These are phyloP conservation scores for Cryphonectria parasitica DNA, from an alignment of 2,329 filamentous ascomycete species.

Conservation along the genomic window DNA sequence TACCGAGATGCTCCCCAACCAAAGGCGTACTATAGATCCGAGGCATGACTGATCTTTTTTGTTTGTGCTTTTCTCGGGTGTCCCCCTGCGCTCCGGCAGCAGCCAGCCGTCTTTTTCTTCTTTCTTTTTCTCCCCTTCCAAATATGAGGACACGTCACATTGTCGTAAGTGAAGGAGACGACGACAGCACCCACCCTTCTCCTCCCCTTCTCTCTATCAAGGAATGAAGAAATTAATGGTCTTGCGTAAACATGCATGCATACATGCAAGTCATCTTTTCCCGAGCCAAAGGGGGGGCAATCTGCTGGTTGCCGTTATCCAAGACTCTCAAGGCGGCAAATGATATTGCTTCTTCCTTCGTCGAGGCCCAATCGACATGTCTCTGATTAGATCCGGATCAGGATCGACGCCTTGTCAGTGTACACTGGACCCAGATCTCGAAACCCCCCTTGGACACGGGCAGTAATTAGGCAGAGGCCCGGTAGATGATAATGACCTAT, in stretches of 20 bases:
- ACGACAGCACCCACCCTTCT: constrained; percentile 2
- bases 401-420: not conserved
- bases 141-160: not conserved
- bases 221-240: not conserved
- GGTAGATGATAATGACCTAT: not conserved
- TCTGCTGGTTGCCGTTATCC: constrained; percentile 9
- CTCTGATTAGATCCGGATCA: not conserved
- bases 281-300: not conserved
- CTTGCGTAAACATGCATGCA: not conserved
- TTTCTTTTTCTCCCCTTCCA: not conserved
- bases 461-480: not conserved
- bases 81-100: constrained; percentile 14
- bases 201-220: not conserved
- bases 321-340: constrained; percentile 10
- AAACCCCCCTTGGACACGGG: not conserved
- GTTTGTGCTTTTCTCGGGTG: not conserved
- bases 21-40: constrained; percentile 13
- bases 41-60: not conserved
- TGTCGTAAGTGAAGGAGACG: not conserved
- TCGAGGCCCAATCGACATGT: constrained; percentile 14
- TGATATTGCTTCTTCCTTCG: not conserved
- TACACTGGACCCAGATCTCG: not conserved
- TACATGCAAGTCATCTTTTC: constrained; percentile 10
- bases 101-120: constrained; percentile 11
- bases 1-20: not conserved